Base-by-base conservation (phyloP, 176 grass and related monocot genomes). In the Echinochloa phyllopogon region DNA sequence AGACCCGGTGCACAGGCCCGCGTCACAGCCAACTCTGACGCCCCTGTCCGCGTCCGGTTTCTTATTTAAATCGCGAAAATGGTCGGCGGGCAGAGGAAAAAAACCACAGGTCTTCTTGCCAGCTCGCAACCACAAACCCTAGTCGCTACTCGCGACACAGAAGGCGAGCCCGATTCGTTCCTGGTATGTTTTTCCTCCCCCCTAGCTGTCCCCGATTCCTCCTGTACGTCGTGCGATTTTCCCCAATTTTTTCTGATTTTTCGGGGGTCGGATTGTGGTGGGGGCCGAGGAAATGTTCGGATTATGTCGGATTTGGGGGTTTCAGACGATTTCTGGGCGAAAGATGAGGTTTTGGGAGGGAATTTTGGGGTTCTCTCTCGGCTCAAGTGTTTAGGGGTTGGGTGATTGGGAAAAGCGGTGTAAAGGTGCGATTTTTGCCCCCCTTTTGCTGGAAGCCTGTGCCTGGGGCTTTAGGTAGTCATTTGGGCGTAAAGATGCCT, bases 341-440 rank as follows among this genome's bases (percentile, higher is more conserved):
- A 66, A 68, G 12, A 56, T 13, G 69, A 17, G 57, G 37, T 33
- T 74, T 24, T 80, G 49, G 25, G 70, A n/a, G 5, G 33, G 72
- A 42, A 61, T 75, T 89, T 41, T 8, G 40, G 64, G 60, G 27
- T 17, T 69, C 25, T 80, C 9, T 52, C 6, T 17, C 6, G 41
- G 12, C 18, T 6, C 74, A 15, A 11, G 55, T 45, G 56, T 23
- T 63, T 69, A n/a, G n/a, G 69, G 75, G 51, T 89, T 81, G 72
- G 41, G 82, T 50, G 43, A 58, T 85, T 89, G 77, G 76, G 82
- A 76, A 74, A 84, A 80, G 69, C 23, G 41, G 60, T 40, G 43
- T 77, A 89, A 89, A 85, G 23, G 60, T 78, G 4, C 55, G 33
- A 80, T 51, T 75, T 89, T 44, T 75, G 74, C 67, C 3, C 3